These are phyloP conservation scores for Rhodotorula toruloides DNA, from an alignment of 768 basidiomycete species.

Conservation along the genomic window DNA sequence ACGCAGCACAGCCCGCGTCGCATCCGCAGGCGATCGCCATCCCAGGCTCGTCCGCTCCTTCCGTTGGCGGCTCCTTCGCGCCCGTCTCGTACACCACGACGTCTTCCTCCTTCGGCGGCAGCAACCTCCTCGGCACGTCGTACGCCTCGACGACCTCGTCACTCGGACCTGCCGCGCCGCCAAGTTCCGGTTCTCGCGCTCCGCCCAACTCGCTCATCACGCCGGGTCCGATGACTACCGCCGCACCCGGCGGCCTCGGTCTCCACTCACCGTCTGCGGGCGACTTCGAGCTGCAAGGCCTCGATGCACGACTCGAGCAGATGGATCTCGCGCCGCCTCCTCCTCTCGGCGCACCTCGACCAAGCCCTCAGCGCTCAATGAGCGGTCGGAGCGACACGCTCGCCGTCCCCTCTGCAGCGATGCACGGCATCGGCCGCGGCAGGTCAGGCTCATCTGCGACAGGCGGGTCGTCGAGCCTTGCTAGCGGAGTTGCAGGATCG, in stretches of 20 bases:
- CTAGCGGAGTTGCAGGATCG: background rate
- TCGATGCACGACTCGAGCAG: constrained; percentile 11
- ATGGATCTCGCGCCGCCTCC: background rate
- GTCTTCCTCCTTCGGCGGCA: background rate
- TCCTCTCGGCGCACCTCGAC: background rate
- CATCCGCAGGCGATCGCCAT: constrained; percentile 4
- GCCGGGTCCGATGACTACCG: background rate
- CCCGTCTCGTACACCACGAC: constrained; percentile 15
- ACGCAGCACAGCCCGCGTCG: background rate
- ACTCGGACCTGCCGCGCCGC: background rate
- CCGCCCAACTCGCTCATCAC: constrained; percentile 13
- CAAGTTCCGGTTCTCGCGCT: background rate
- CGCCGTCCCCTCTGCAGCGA: background rate
- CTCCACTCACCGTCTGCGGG: background rate
- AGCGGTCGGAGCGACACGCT: constrained; percentile 8
- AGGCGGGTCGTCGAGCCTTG: background rate
- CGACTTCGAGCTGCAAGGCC: constrained; percentile 9
- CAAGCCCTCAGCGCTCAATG: background rate
- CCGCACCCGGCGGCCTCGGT: background rate
- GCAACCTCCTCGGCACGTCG: constrained; percentile 3
- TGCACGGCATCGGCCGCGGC: background rate
- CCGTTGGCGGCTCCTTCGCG: background rate
- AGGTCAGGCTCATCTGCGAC: background rate
- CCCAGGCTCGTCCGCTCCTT: background rate
- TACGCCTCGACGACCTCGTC: constrained; percentile 21